A percentile compares a stretch with the other conserved stretches of the same genome.
phyloP scores from a whole-genome alignment of 106 monocot species.

The Dendrobium catenatum region DNA sequence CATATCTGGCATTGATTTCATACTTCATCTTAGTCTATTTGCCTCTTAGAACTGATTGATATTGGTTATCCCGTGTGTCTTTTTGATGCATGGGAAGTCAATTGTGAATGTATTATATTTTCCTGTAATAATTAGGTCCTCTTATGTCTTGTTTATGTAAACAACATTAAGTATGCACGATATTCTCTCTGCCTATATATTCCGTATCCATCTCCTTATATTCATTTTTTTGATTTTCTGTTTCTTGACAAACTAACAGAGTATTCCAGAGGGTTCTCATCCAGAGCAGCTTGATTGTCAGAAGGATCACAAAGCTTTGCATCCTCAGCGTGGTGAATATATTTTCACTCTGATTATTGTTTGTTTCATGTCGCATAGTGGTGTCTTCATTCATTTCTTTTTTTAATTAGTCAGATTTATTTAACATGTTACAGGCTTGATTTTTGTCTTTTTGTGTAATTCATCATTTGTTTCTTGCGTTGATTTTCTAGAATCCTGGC shows the following conservation, averaged over 20 bases:
- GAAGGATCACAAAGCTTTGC: not conserved
- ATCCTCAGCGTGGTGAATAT: not conserved
- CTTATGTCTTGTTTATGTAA: not conserved
- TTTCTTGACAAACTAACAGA: constrained; percentile 6
- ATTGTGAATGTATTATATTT: too few species aligned
- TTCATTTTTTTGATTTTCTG: not conserved
- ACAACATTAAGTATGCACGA: not conserved
- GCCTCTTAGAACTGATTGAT: not conserved
- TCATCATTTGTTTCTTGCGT: not conserved
- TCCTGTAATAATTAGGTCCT: not conserved
- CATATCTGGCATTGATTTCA: not conserved
- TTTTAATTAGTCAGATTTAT: not conserved
- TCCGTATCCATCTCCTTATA: not conserved
- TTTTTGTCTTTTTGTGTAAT: not conserved
- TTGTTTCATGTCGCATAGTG: constrained; percentile 4
- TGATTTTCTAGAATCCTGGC: constrained; percentile 3
- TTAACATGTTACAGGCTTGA: not conserved
- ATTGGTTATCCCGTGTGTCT: not conserved
- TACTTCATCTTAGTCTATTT: not conserved
- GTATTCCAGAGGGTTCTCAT: not conserved
- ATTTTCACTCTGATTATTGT: not conserved
- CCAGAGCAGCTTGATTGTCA: not conserved
- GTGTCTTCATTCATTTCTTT: not conserved
- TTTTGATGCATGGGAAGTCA: too few species aligned
- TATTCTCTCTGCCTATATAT: not conserved